Evolutionary conservation across 805 yeast genomes (phyloP), one percentile per base, ranked within the genome.

Genomic region (Candida vartiovaarae): DNA sequence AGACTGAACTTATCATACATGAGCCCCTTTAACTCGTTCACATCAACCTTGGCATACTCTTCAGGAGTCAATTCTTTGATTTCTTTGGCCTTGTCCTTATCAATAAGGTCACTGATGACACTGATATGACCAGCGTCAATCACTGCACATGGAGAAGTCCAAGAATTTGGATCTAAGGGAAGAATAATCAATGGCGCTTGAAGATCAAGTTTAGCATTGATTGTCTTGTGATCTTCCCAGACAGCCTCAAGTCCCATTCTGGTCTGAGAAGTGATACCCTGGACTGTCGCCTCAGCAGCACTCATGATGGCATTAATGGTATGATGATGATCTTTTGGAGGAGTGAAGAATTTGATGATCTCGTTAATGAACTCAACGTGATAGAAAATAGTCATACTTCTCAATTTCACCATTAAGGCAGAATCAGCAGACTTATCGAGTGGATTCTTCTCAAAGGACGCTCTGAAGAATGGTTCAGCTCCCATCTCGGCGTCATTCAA

Each of bases 111-210:
- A 58, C 96, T 86, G 2, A 70, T 65, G 11, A 93, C 78, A 50
- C 88, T 81, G 25, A 95, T 82, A 61, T 91, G 96, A 57, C 99
- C 99, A 6, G 97, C 96, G 70, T 93, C 98, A 42, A 93, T 71
- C 20, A 93, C 78, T 4, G 90, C 86, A 51, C 95, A 95, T 0
- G 97, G 95, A 0, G 97, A 80, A 34, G 82, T 72, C 80, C 87
- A 81, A 50, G 76, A 77, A 9, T 78, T 72, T 0, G 95, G 84
- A 56, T 88, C 86, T 30, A 88, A 68, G 0, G 99, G 99, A 15
- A 93, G 54, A 7, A 91, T 83, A 24, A 95, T 79, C 51, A 93
- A 68, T 0, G 99, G 99, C 0, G 98, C 95, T 57, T 90, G 96
- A 36, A 95, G 69, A 63, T 95, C 98, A 48, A 93, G 74, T 55